Evolutionary conservation across 2,329 filamentous ascomycete species (phyloP), one percentile per base, ranked within the genome.

Genomic region (Colletotrichum brevisporum): DNA sequence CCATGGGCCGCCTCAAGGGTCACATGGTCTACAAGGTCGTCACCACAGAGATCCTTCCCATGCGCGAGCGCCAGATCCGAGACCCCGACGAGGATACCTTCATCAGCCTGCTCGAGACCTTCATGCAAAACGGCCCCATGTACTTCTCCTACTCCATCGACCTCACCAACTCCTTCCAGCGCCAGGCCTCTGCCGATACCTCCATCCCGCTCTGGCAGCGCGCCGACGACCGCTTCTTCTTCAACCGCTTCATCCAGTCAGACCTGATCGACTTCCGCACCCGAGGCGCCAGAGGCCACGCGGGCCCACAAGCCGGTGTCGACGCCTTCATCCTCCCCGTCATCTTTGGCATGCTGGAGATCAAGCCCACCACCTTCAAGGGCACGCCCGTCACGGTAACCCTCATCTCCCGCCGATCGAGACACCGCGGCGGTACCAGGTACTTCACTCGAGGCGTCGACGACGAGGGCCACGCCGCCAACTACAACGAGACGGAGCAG

Each of bases 401-500:
- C 45, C 88, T 99, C 58, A 95, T 98, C 75, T 97, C 95, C 27
- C 89, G 96, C 71, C 90, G 96, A 74, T 97, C 95, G 24, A 89
- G 97, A 73, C 91, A 96, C 80, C 90, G 95, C 71, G 95, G 91
- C 43, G 96, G 96, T 52, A 98, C 96, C 16, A 88, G 97, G 77
- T 98, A 98, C 82, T 96, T 99, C 78, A 97, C 96, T 2, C 91
- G 96, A 72, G 96, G 96, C 59, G 90, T 98, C 54, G 95, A 99
- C 77, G 95, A 97, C 73, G 87, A 96, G 71, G 96, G 96, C 26
- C 90, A 98, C 78, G 96, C 96, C n/a, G 94, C 96, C 73, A 99
- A 99, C 80, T 99, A 95, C 86, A 99, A 99, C 78, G 96, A 99
- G 85, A 98, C 96, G 0, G 96, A 99, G 78, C 96, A 99, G 78